Conservation (phyloP, 2,329 filamentous ascomycete species). For the Colletotrichum limetticola region DNA sequence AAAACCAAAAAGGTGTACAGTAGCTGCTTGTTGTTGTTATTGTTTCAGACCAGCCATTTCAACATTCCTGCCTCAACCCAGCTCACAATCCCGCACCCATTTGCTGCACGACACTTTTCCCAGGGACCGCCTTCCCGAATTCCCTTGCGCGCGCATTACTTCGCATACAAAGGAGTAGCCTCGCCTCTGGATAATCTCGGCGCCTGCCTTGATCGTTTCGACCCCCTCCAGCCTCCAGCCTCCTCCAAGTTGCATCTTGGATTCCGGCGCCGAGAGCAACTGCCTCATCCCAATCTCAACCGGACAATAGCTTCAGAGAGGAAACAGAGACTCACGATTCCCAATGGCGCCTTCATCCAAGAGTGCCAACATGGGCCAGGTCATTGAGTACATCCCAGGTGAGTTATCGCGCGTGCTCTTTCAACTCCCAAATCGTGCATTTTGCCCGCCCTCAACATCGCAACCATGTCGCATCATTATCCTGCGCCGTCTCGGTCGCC, state of each 20-base stretch:
- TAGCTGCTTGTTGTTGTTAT: conserved; percentile 33
- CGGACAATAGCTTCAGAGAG: not conserved
- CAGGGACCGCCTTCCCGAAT: not conserved
- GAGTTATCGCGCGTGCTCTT: conserved; percentile 47
- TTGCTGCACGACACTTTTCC: conserved; percentile 8
- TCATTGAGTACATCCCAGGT: conserved; percentile 98
- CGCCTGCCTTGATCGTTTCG: conserved; percentile 25
- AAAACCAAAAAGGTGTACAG: not conserved
- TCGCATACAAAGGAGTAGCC: conserved; percentile 33
- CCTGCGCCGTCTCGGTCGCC: conserved; percentile 26
- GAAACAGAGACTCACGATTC: conserved; percentile 28
- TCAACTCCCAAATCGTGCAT: not conserved
- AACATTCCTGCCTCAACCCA: conserved; percentile 27
- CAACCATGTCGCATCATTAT: conserved; percentile 47
- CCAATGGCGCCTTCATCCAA: conserved; percentile 63
- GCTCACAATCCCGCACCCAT: not conserved
- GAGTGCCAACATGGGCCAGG: conserved; percentile 79
- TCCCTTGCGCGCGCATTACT: conserved; percentile 28
- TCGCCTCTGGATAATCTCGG: conserved; percentile 26
- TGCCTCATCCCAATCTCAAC: no score
- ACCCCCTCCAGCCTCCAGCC: conserved; percentile 12
- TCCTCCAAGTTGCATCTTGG: not conserved
- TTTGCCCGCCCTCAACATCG: conserved; percentile 3
- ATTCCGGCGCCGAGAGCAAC: no score
- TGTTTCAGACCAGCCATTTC: conserved; percentile 32